These are phyloP conservation scores for Austropuccinia psidii DNA, from an alignment of 1,284 basidiomycete genomes.

Conservation along the genomic window DNA sequence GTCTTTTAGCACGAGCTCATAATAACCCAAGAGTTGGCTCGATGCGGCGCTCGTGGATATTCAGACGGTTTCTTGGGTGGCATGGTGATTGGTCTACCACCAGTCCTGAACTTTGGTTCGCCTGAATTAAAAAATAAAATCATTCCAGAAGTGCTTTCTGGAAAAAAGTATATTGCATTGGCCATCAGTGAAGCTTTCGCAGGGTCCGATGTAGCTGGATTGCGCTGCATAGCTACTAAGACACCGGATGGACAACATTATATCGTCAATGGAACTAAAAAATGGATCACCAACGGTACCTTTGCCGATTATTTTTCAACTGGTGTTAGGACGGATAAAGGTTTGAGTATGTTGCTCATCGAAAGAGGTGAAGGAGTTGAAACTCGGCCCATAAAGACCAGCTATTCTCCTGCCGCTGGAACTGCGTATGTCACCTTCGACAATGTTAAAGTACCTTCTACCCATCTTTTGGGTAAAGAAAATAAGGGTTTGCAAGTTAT, in stretches of 20 bases:
- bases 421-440: conserved; percentile 82
- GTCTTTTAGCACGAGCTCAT: conserved; percentile 55
- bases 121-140: conserved; percentile 68
- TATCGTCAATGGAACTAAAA: conserved; percentile 81
- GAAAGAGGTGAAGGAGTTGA: conserved; percentile 59
- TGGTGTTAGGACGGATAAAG: conserved; percentile 55
- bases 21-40: conserved; percentile 73
- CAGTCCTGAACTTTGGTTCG: conserved; percentile 69
- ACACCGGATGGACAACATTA: conserved; percentile 69
- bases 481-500: conserved; percentile 71
- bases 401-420: conserved; percentile 60
- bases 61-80: conserved; percentile 68
- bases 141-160: conserved; percentile 69
- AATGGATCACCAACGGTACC: conserved; percentile 84
- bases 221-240: conserved; percentile 68
- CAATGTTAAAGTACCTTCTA: conserved; percentile 75
- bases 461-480: conserved; percentile 75
- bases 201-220: conserved; percentile 75
- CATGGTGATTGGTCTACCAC: conserved; percentile 66
- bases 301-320: conserved; percentile 41
- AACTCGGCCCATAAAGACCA: conserved; percentile 76
- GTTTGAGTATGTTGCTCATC: conserved; percentile 75
- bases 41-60: conserved; percentile 72
- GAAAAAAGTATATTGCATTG: conserved; percentile 71
- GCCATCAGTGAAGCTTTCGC: conserved; percentile 87